Conservation (phyloP, 163 green algal genomes). For the Chlorella variabilis region DNA sequence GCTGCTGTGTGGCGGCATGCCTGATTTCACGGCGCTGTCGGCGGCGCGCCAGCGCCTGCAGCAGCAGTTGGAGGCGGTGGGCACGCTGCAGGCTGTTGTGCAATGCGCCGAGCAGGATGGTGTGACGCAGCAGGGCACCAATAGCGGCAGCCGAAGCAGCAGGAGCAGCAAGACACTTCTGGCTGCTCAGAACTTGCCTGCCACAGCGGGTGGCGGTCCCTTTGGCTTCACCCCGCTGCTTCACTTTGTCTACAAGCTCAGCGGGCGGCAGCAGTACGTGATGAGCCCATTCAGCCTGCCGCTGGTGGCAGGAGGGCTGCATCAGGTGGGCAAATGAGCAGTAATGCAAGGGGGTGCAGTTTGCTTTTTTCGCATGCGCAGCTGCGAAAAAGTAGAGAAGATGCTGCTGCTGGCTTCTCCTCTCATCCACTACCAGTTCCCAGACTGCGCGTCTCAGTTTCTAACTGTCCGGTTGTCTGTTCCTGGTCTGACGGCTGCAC, state of each 20-base stretch:
- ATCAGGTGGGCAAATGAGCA: constrained; percentile 34
- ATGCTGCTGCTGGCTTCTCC: too few species aligned
- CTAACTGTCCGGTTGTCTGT: too few species aligned
- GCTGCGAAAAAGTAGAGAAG: too few species aligned
- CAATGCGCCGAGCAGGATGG: not conserved
- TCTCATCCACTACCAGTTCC: too few species aligned
- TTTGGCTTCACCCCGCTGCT: constrained; percentile 56
- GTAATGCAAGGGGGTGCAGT: too few species aligned
- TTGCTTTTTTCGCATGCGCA: too few species aligned
- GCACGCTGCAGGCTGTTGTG: constrained; percentile 26
- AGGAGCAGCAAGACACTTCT: not conserved
- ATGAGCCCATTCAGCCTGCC: constrained; percentile 26
- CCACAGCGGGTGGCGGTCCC: constrained; percentile 31
- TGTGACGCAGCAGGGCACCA: not conserved
- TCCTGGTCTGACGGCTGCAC: too few species aligned
- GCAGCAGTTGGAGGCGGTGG: constrained; percentile 2
- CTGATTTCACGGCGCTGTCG: constrained; percentile 54
- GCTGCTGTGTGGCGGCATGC: constrained; percentile 50
- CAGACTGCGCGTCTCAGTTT: too few species aligned
- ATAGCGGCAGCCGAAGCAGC: not conserved
- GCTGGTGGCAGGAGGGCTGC: constrained; percentile 12
- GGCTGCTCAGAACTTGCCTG: not conserved
- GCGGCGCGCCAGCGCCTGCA: constrained; percentile 28
- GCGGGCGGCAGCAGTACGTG: constrained; percentile 53
- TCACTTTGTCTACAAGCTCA: constrained; percentile 54